Evolutionary conservation across 116 monocot genomes (phyloP).

Genomic region (Posidonia oceanica): DNA sequence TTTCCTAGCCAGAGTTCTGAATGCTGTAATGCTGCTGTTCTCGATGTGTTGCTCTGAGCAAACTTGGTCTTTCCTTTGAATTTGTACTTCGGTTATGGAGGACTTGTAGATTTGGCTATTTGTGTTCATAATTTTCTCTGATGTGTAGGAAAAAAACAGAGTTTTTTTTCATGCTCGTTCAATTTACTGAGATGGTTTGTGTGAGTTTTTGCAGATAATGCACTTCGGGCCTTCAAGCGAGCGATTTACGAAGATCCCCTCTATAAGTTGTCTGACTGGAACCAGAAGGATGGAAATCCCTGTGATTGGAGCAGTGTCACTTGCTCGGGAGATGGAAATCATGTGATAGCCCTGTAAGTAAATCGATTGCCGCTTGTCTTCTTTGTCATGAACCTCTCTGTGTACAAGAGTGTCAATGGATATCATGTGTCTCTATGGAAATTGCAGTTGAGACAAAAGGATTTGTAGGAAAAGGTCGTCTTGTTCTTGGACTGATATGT

Average conservation of each 20-base stretch:
- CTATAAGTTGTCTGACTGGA: conserved; percentile 59
- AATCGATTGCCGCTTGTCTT: not conserved
- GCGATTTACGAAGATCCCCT: conserved; percentile 71
- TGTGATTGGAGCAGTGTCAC: conserved; percentile 67
- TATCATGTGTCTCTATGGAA: too few relatives aligned
- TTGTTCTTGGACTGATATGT: not conserved
- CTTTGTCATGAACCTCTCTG: not conserved
- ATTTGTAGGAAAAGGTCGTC: too few relatives aligned
- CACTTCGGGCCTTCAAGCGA: conserved; percentile 53
- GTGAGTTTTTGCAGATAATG: conserved; percentile 34
- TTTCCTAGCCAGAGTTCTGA: not conserved
- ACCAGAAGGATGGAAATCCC: conserved; percentile 26
- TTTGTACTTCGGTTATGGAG: too few relatives aligned
- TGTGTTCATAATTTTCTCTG: too few relatives aligned
- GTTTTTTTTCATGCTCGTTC: too few relatives aligned
- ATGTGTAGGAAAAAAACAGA: too few relatives aligned
- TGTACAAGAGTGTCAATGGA: too few relatives aligned
- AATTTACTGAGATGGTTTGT: not conserved
- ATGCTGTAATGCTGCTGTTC: too few relatives aligned
- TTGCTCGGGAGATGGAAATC: conserved; percentile 38
- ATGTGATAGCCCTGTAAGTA: conserved; percentile 61
- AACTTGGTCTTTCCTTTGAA: too few relatives aligned
- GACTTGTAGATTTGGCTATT: too few relatives aligned
- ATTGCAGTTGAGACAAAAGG: too few relatives aligned
- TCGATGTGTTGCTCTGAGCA: too few relatives aligned